These are phyloP conservation scores for Pleurotus pulmonarius DNA, from an alignment of 768 basidiomycete species.

Conservation along the genomic window DNA sequence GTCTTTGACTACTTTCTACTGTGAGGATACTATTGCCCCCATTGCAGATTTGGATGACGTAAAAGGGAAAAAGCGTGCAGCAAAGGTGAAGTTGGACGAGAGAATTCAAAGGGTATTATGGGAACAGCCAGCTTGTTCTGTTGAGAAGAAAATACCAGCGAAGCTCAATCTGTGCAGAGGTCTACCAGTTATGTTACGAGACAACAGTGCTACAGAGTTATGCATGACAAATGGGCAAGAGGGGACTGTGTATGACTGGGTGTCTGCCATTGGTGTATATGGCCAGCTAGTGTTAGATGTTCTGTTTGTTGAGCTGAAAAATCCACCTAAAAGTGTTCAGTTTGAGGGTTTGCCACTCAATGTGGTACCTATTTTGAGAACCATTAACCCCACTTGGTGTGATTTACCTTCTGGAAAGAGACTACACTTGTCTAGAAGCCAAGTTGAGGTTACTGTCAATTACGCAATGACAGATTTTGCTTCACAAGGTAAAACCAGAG, in stretches of 20 bases:
- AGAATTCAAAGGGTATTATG: too few relatives aligned
- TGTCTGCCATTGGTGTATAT: not conserved
- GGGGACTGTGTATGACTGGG: constrained; percentile 8
- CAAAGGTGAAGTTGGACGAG: too few relatives aligned
- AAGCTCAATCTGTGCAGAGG: constrained; percentile 26
- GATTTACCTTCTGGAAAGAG: constrained; percentile 11
- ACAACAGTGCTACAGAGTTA: constrained; percentile 26
- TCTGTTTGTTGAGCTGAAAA: constrained; percentile 12
- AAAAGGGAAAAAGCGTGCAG: not conserved
- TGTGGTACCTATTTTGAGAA: constrained; percentile 16
- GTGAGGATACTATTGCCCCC: constrained; percentile 15
- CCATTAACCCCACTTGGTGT: constrained; percentile 5
- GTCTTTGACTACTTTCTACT: constrained; percentile 22
- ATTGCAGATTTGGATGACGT: not conserved
- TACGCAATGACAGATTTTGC: constrained; percentile 32
- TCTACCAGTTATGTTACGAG: constrained; percentile 27
- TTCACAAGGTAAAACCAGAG: constrained; percentile 27
- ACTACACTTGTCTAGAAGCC: constrained; percentile 15
- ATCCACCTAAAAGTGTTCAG: constrained; percentile 6
- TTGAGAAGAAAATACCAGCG: constrained; percentile 18
- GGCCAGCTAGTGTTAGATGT: constrained; percentile 9
- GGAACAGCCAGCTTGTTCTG: too few relatives aligned
- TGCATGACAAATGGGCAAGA: constrained; percentile 17
- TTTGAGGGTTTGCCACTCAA: constrained; percentile 12
- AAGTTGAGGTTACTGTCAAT: constrained; percentile 22